Evolutionary conservation across 805 yeast species (phyloP).

Genomic region (Starmera dryadoides): DNA sequence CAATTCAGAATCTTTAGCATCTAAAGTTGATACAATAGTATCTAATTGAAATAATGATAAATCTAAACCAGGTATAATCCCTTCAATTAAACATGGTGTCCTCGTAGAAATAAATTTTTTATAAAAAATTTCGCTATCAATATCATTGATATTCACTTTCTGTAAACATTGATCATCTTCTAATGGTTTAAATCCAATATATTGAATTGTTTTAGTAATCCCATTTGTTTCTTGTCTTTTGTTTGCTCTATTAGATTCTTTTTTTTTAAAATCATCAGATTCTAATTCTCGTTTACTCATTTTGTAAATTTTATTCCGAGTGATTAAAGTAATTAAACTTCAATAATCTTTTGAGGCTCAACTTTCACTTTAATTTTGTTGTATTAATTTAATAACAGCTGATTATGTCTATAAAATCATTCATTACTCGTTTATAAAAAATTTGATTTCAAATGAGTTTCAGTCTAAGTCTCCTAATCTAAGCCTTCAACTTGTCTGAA

Average conservation of each 20-base stretch:
- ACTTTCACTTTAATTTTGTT: too few species aligned
- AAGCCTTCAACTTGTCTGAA: too few species aligned
- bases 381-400: too few species aligned
- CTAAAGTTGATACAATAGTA: constrained; percentile 29
- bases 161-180: constrained; percentile 7
- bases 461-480: too few species aligned
- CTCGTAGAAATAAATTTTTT: constrained; percentile 31
- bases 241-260: neutral
- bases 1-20: constrained; percentile 18
- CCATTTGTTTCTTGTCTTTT: neutral
- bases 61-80: constrained; percentile 28
- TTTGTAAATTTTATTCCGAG: too few species aligned
- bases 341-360: neutral
- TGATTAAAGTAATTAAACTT: neutral
- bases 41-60: constrained; percentile 26
- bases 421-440: too few species aligned
- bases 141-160: constrained; percentile 12
- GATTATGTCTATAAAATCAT: too few species aligned
- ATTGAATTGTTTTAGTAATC: neutral
- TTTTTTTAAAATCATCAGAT: neutral
- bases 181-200: constrained; percentile 14
- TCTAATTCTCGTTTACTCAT: neutral
- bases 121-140: constrained; percentile 27
- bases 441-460: too few species aligned
- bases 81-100: constrained; percentile 44